Evolutionary conservation across 371 early-diverging fungal genomes (phyloP).

Genomic region (Fennellomyces sp.): DNA sequence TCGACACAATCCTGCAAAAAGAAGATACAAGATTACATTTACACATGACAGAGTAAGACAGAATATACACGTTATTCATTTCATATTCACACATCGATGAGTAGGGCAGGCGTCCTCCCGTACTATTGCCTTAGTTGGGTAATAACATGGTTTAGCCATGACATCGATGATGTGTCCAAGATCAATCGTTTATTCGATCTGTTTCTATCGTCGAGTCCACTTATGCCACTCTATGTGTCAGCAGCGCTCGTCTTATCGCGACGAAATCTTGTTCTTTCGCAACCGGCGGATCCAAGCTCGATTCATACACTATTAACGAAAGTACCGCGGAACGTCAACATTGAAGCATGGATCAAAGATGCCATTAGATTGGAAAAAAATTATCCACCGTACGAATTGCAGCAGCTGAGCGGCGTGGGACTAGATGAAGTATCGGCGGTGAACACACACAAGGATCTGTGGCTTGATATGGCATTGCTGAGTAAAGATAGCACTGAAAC

Average conservation of each 20-base stretch:
- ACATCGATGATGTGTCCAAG: constrained; percentile 57
- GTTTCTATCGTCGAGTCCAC: constrained; percentile 70
- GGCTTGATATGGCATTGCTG: constrained; percentile 36
- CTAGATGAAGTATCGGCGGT: constrained; percentile 3
- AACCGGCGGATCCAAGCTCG: constrained; percentile 54
- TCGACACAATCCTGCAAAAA: constrained; percentile 53
- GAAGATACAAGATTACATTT: constrained; percentile 54
- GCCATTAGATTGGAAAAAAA: constrained; percentile 42
- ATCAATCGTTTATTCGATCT: constrained; percentile 77
- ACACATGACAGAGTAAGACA: constrained; percentile 49
- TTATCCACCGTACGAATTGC: constrained; percentile 17
- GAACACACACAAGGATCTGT: constrained; percentile 44
- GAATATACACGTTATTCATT: not conserved
- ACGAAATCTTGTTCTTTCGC: constrained; percentile 41
- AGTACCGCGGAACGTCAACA: constrained; percentile 50
- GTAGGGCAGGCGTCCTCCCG: constrained; percentile 67
- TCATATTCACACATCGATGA: not conserved
- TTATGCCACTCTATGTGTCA: constrained; percentile 76
- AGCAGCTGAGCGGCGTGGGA: not conserved
- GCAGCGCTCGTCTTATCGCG: constrained; percentile 67
- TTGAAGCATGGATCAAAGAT: constrained; percentile 37
- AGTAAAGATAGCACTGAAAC: constrained; percentile 37
- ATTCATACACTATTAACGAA: constrained; percentile 63
- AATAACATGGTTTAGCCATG: constrained; percentile 88
- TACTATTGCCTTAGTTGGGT: constrained; percentile 86